These are phyloP conservation scores for Colletotrichum noveboracense DNA, from an alignment of 2,329 filamentous ascomycete species.

Conservation along the genomic window DNA sequence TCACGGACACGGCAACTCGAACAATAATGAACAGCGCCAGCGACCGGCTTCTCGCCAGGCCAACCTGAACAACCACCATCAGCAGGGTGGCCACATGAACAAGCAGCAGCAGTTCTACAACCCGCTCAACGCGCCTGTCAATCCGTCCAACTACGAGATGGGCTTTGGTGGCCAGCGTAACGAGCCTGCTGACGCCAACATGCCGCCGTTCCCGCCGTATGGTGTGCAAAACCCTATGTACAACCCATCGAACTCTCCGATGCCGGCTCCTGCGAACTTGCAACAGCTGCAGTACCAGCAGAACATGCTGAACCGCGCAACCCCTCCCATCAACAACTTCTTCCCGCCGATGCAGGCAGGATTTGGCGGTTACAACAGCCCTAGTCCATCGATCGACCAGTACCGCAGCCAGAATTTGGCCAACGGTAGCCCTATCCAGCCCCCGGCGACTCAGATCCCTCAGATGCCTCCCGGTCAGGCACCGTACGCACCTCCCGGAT, in stretches of 20 bases:
- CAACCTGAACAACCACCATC: conserved; percentile 47
- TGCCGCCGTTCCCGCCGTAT: conserved; percentile 56
- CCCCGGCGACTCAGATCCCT: conserved; percentile 43
- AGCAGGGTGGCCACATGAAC: conserved; percentile 46
- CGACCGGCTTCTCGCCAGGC: conserved; percentile 63
- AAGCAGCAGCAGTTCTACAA: conserved; percentile 57
- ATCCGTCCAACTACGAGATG: conserved; percentile 53
- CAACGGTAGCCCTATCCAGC: conserved; percentile 58
- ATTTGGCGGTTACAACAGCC: conserved; percentile 56
- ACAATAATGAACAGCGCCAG: conserved; percentile 52
- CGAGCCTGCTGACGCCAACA: conserved; percentile 56
- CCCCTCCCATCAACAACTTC: conserved; percentile 61
- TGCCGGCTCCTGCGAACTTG: conserved; percentile 52
- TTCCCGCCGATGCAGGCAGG: conserved; percentile 62
- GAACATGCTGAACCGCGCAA: conserved; percentile 57
- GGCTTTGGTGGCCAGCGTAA: conserved; percentile 55
- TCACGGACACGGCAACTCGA: conserved; percentile 33
- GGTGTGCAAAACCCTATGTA: conserved; percentile 59
- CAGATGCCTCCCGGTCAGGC: conserved; percentile 48
- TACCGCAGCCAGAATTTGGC: conserved; percentile 58
- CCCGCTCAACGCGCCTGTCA: conserved; percentile 46
- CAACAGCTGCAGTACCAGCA: conserved; percentile 67
- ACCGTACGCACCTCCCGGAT: conserved; percentile 54
- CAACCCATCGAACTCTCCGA: conserved; percentile 47
- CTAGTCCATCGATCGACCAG: conserved; percentile 57